A percentile compares a stretch with the other conserved stretches of the same genome.
Evolutionary conservation across 2,329 filamentous ascomycete species (phyloP).

Genomic region (Claviceps maximensis): DNA sequence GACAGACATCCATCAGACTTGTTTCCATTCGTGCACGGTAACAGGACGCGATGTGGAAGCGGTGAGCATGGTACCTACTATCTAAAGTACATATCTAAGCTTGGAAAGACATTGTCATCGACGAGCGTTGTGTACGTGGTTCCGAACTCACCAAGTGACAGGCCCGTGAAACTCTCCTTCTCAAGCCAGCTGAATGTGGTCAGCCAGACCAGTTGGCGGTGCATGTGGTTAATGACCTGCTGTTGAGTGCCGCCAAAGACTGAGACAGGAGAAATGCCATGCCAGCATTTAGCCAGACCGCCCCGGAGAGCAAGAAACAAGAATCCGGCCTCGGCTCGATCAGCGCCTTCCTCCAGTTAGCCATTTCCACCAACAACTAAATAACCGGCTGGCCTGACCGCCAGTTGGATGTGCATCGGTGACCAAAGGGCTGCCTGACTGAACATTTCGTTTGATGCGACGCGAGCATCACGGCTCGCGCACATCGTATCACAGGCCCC

Average conservation of each 20-base stretch:
- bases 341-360: background rate
- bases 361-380: background rate
- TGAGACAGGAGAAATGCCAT: background rate
- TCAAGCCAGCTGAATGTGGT: background rate
- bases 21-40: background rate
- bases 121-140: background rate
- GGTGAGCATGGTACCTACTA: background rate
- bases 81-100: no score
- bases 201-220: background rate
- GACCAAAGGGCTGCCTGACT: no score
- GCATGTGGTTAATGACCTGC: background rate
- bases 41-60: background rate
- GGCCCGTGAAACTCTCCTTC: background rate
- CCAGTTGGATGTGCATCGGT: background rate
- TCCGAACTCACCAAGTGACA: background rate
- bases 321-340: background rate
- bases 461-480: background rate
- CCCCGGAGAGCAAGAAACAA: background rate
- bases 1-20: background rate
- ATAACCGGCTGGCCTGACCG: background rate
- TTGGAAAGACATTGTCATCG: background rate
- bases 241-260: background rate
- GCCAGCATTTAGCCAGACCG: background rate
- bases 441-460: background rate
- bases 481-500: background rate